phyloP scores from a whole-genome alignment of 768 basidiomycete genomes.

The Tephrocybe sp. region DNA sequence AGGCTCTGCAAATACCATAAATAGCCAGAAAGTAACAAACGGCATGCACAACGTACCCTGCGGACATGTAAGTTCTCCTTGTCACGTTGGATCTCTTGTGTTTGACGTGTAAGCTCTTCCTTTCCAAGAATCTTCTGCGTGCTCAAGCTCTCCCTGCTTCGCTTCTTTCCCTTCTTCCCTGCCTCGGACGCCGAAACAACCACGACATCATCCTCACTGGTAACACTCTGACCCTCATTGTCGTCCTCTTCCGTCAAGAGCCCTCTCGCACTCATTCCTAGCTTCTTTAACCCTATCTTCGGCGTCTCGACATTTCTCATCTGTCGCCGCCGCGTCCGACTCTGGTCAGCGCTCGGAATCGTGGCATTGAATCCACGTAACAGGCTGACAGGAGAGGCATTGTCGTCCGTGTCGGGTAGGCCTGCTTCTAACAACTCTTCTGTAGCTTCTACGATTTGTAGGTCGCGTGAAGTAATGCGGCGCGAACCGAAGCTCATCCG shows the following conservation, averaged over 20 bases:
- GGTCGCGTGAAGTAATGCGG: slow-evolving; percentile 77
- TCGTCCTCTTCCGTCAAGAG: slow-evolving; percentile 58
- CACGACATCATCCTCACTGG: slow-evolving; percentile 78
- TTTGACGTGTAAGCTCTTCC: slow-evolving; percentile 83
- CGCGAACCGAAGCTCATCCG: slow-evolving; percentile 62
- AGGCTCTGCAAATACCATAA: slow-evolving; percentile 54
- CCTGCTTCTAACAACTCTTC: slow-evolving; percentile 70
- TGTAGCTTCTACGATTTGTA: slow-evolving; percentile 80
- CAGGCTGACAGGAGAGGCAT: slow-evolving; percentile 74
- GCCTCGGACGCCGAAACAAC: slow-evolving; percentile 46
- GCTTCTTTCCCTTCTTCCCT: slow-evolving; percentile 43
- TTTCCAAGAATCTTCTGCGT: slow-evolving; percentile 70
- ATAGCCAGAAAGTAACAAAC: background rate
- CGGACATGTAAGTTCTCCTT: slow-evolving; percentile 91
- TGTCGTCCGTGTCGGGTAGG: slow-evolving; percentile 71
- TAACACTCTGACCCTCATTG: slow-evolving; percentile 55
- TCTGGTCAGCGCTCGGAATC: slow-evolving; percentile 83
- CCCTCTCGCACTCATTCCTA: slow-evolving; percentile 78
- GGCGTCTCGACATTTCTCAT: slow-evolving; percentile 78
- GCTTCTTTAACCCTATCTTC: slow-evolving; percentile 71
- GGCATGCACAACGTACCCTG: slow-evolving; percentile 50
- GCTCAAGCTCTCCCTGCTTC: slow-evolving; percentile 65
- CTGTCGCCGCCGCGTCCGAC: slow-evolving; percentile 72
- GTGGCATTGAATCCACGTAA: slow-evolving; percentile 94
- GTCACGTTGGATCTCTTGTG: slow-evolving; percentile 83